Conservation (phyloP, 2,329 filamentous ascomycete genomes). For the Bipolaris oryzae region DNA sequence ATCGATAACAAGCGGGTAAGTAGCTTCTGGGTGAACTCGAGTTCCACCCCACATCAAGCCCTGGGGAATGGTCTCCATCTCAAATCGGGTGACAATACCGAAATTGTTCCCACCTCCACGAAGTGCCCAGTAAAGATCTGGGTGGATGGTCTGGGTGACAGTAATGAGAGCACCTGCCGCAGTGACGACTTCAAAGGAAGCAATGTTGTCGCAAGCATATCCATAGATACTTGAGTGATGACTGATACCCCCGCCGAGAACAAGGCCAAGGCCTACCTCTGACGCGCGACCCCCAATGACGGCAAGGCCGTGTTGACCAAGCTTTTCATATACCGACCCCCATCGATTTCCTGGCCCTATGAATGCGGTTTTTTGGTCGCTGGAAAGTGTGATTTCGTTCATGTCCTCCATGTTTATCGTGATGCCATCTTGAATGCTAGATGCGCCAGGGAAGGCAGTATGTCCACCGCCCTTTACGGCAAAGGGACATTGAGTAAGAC, state of each 20-base stretch:
- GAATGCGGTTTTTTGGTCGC: slow-evolving; percentile 29
- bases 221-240: slow-evolving; percentile 30
- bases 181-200: slow-evolving; percentile 42
- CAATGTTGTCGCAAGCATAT: slow-evolving; percentile 41
- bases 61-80: slow-evolving; percentile 11
- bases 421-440: slow-evolving; percentile 52
- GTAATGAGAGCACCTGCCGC: slow-evolving; percentile 46
- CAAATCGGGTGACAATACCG: slow-evolving; percentile 43
- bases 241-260: slow-evolving; percentile 34
- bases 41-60: slow-evolving; percentile 19
- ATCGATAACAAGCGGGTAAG: slow-evolving; percentile 9
- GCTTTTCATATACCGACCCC: slow-evolving; percentile 41
- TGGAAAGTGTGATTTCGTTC: slow-evolving; percentile 32
- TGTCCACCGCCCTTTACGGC: slow-evolving; percentile 56
- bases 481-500: slow-evolving; percentile 44
- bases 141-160: slow-evolving; percentile 26
- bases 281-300: slow-evolving; percentile 43
- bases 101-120: slow-evolving; percentile 43
- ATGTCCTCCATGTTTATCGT: slow-evolving; percentile 50
- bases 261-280: slow-evolving; percentile 41
- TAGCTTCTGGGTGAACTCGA: slow-evolving; percentile 12
- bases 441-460: slow-evolving; percentile 47
- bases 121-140: slow-evolving; percentile 48
- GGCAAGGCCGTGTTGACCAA: slow-evolving; percentile 31
- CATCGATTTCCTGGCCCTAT: slow-evolving; percentile 45